Base-by-base conservation (phyloP, 108 stramenopile species). In the Schizochytrium sp. region DNA sequence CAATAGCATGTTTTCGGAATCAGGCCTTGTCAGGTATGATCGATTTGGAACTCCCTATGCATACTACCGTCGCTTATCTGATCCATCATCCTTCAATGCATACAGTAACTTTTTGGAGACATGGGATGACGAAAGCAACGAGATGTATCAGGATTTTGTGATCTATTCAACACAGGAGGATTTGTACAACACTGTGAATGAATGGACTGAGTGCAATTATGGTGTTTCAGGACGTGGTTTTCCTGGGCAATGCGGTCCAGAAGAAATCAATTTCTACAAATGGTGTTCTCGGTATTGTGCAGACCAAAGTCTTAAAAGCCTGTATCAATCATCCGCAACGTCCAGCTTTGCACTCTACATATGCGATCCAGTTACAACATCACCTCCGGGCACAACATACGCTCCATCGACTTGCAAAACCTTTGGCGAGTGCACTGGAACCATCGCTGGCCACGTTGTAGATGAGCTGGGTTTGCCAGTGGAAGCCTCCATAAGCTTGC, bases 41-140 rank as follows among this genome's bases (percentile, higher is more conserved):
- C 47, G 47, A 5, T 83, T 19, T 42, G 76, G 76, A 10, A 38
- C 49, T 47, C 76, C 76, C 13, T 83, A 83, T 42, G 76, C 15
- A 53, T 83, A 47, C 28, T 83, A 55, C 38, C 28, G 40, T 47
- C 45, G 76, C 10, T n/a, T 55, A 1, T 55, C 50, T n/a, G 53
- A 83, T 83, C 53, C 53, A 55, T 10, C 47, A 5, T 12, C 5
- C 2, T 83, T 83, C 40, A 40, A 55, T 83, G 76, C 76, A 5
- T 83, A 83, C 28, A 28, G 53, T 28, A 83, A 46, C 28, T 55
- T 83, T 38, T 10, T 83, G 47, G 76, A 83, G 50, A 83, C 45
- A 0, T 83, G 45, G 45, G 5, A 5, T 56, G 0, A n/a, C 19
- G 10, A 10, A 17, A 53, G n/a, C 15, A 83, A 83, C 53, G n/a